Base-by-base conservation (phyloP, 768 basidiomycete genomes). In the Tylopilus sp. region DNA sequence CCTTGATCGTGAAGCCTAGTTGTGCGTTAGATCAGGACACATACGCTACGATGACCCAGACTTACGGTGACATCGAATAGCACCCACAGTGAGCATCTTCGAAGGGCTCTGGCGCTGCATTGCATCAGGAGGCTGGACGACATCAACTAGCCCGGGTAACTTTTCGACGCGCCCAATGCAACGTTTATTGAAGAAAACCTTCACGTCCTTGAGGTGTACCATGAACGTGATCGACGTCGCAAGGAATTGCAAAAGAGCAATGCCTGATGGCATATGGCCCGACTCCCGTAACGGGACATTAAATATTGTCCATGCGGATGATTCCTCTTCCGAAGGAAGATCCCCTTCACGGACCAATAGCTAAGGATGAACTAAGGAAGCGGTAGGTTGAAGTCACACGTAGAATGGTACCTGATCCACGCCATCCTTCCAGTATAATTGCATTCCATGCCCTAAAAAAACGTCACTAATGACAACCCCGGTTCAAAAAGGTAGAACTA, bases 151-250 rank as follows among this genome's bases (percentile, higher is more conserved):
- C 8, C 38, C 36, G 2, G 18, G 25, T 1, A 23, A 30, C 7
- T 47, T 47, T 71, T 74, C 75, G 40, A 94, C 65, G 26, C 72
- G 75, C 11, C 81, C 80, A 2, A 93, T 73, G 26, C 82, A 73
- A 59, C 83, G 79, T 55, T 84, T 83, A 59, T 97, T 84, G 33
- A 95, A 79, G 65, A 79, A 91, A 21, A 98, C 79, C 55, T 79
- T 82, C 44, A 98, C 81, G 62, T 85, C 77, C 13, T 73, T 72
- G 5, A 98, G 76, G 53, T 83, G 76, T 2, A 78, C 72, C 86
- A 95, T 97, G 71, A 98, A 98, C 0, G 92, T 92, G 45, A 98
- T 83, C 1, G 88, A 90, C 3, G 92, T 92, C 26, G 86, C 78
- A n/a, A 98, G 77, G 67, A 98, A 97, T n/a, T 87, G 81, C 15